Evolutionary conservation across 805 yeast species (phyloP).

Genomic region (Candida easanensis): DNA sequence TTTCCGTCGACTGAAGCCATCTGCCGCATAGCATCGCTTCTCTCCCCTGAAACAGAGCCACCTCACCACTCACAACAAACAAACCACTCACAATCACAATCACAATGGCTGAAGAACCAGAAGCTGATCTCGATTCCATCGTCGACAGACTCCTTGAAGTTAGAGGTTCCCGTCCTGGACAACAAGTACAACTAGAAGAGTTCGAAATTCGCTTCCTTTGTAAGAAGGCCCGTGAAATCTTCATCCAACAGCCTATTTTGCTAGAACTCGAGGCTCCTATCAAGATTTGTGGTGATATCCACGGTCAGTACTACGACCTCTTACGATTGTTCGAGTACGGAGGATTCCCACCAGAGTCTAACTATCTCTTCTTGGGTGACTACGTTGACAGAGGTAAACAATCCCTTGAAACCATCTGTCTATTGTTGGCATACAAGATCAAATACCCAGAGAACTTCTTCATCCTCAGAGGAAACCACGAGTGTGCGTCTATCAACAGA

Average conservation of each 20-base stretch:
- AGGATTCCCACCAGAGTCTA: conserved; percentile 98
- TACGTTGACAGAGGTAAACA: conserved; percentile 99
- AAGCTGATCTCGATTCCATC: conserved; percentile 94
- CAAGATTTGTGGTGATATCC: conserved; percentile 94
- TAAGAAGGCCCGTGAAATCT: conserved; percentile 96
- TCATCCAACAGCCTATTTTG: conserved; percentile 94
- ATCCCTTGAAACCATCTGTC: conserved; percentile 92
- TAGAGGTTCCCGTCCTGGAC: conserved; percentile 97
- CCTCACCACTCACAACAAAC: neutral
- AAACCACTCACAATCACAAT: conserved; percentile 8
- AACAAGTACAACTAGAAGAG: conserved; percentile 90
- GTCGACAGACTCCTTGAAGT: conserved; percentile 96
- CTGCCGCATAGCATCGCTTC: neutral
- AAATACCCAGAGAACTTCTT: conserved; percentile 98
- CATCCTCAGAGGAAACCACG: conserved; percentile 96
- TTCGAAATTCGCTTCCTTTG: conserved; percentile 93
- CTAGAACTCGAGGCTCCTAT: conserved; percentile 97
- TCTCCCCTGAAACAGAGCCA: neutral
- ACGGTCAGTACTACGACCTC: conserved; percentile 96
- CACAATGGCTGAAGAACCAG: conserved; percentile 47
- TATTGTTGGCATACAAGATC: conserved; percentile 91
- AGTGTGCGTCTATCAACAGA: conserved; percentile 96
- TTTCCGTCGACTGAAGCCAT: too few relatives aligned
- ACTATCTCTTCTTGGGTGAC: conserved; percentile 93
- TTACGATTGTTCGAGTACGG: conserved; percentile 96